Evolutionary conservation across 2,329 filamentous ascomycete genomes (phyloP).

Genomic region (Rutstroemia sp.): DNA sequence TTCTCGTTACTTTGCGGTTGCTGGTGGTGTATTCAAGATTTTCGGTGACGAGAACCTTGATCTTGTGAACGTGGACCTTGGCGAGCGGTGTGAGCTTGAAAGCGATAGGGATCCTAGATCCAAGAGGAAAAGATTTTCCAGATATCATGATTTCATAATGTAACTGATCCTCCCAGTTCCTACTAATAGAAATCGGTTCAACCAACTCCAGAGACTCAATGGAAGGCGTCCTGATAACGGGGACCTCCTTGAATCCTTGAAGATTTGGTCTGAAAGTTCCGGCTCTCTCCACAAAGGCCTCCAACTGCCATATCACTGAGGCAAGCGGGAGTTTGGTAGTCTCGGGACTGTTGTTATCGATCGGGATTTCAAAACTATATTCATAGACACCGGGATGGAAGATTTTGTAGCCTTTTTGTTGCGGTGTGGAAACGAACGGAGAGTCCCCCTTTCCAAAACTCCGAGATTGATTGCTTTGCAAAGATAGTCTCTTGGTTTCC

Average conservation of each 20-base stretch:
- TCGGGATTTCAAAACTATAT: slow-evolving; percentile 68
- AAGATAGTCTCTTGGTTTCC: slow-evolving; percentile 48
- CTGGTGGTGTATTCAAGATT: slow-evolving; percentile 65
- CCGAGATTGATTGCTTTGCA: slow-evolving; percentile 57
- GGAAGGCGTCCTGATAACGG: slow-evolving; percentile 59
- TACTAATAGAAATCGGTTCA: slow-evolving; percentile 67
- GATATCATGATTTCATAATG: slow-evolving; percentile 75
- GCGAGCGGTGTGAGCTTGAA: slow-evolving; percentile 69
- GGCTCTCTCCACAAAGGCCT: slow-evolving; percentile 60
- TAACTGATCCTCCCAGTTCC: slow-evolving; percentile 69
- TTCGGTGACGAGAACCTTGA: slow-evolving; percentile 67
- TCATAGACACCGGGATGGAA: slow-evolving; percentile 43
- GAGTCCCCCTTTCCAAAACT: slow-evolving; percentile 61
- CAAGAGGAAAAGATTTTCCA: slow-evolving; percentile 67
- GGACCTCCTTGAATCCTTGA: slow-evolving; percentile 58
- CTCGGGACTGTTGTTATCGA: slow-evolving; percentile 70
- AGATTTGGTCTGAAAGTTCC: slow-evolving; percentile 66
- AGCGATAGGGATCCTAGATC: slow-evolving; percentile 64
- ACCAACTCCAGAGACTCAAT: slow-evolving; percentile 66
- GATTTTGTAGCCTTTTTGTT: slow-evolving; percentile 61
- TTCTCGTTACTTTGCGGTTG: slow-evolving; percentile 59
- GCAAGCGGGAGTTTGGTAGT: slow-evolving; percentile 66
- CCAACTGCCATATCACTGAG: slow-evolving; percentile 61
- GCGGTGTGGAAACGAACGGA: slow-evolving; percentile 44
- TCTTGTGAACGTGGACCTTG: slow-evolving; percentile 67